phyloP scores from a whole-genome alignment of 495 filamentous ascomycete species.

The Amphirosellinia nigrospora region DNA sequence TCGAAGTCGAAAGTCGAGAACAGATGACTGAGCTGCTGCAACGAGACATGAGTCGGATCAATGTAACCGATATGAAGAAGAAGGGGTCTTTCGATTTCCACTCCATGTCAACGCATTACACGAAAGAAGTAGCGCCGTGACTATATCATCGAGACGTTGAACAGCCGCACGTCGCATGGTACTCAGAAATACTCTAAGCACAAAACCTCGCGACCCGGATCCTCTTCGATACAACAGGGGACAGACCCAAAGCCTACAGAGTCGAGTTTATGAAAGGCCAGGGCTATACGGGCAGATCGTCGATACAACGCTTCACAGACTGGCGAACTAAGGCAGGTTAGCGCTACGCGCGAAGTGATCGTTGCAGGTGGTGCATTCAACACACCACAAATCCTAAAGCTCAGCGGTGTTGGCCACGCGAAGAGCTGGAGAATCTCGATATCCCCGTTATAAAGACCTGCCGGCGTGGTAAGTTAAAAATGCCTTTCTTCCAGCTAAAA shows the following conservation, averaged over 20 bases:
- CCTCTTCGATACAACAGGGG: background rate
- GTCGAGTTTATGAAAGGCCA: constrained; percentile 47
- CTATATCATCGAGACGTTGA: background rate
- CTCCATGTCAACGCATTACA: background rate
- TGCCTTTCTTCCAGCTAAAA: background rate
- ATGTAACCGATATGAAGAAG: background rate
- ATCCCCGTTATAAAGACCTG: constrained; percentile 55
- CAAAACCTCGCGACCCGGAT: background rate
- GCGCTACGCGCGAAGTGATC: constrained; percentile 54
- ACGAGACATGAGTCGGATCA: background rate
- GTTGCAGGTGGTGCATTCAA: constrained; percentile 63
- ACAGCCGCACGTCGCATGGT: background rate
- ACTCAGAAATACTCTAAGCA: background rate
- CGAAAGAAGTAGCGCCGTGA: background rate
- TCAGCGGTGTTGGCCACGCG: constrained; percentile 60
- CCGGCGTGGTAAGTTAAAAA: constrained; percentile 53
- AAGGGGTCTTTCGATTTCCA: background rate
- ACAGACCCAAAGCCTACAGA: constrained; percentile 43
- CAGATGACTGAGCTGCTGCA: background rate
- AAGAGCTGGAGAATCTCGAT: constrained; percentile 52
- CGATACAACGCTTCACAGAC: constrained; percentile 34
- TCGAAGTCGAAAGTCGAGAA: background rate
- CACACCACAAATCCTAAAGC: constrained; percentile 63
- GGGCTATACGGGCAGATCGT: constrained; percentile 51
- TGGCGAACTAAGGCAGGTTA: constrained; percentile 30